phyloP scores from a whole-genome alignment of 2,329 filamentous ascomycete genomes.

The Talaromyces islandicus region DNA sequence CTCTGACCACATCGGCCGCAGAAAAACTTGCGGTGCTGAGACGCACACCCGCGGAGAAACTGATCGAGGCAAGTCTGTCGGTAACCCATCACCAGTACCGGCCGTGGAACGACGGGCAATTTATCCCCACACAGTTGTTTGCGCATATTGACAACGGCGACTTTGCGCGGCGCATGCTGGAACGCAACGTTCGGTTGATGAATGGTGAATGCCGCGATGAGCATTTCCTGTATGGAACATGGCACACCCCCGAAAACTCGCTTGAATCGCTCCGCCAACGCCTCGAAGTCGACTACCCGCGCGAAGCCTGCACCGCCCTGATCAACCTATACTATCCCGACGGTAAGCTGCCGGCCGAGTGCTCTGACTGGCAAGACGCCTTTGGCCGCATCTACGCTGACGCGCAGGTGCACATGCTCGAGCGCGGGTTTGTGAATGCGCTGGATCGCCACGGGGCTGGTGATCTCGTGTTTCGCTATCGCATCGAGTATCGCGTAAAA shows the following conservation, averaged over 20 bases:
- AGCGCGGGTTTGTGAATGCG: constrained; percentile 46
- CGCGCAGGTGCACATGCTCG: constrained; percentile 49
- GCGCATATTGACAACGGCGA: constrained; percentile 42
- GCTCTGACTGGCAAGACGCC: constrained; percentile 44
- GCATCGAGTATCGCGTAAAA: constrained; percentile 48
- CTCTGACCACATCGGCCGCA: constrained; percentile 27
- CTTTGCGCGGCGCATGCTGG: constrained; percentile 41
- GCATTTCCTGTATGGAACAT: constrained; percentile 46
- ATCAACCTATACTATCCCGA: constrained; percentile 40
- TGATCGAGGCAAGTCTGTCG: constrained; percentile 38
- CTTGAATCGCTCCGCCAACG: constrained; percentile 39
- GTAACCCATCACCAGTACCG: constrained; percentile 51
- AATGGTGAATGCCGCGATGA: constrained; percentile 53
- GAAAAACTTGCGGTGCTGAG: constrained; percentile 46
- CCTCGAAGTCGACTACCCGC: constrained; percentile 49
- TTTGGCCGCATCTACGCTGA: constrained; percentile 53
- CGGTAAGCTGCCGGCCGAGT: constrained; percentile 32
- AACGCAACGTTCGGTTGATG: constrained; percentile 43
- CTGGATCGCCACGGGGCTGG: constrained; percentile 40
- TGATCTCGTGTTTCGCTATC: constrained; percentile 46
- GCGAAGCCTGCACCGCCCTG: constrained; percentile 37
- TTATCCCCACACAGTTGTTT: constrained; percentile 42
- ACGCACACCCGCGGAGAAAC: constrained; percentile 26
- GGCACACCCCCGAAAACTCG: constrained; percentile 42
- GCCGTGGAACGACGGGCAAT: constrained; percentile 45